Percentiles rank a stretch among this genome's conserved stretches.
phyloP scores from a whole-genome alignment of 2,329 filamentous ascomycete genomes.

The Fusarium liriodendri region DNA sequence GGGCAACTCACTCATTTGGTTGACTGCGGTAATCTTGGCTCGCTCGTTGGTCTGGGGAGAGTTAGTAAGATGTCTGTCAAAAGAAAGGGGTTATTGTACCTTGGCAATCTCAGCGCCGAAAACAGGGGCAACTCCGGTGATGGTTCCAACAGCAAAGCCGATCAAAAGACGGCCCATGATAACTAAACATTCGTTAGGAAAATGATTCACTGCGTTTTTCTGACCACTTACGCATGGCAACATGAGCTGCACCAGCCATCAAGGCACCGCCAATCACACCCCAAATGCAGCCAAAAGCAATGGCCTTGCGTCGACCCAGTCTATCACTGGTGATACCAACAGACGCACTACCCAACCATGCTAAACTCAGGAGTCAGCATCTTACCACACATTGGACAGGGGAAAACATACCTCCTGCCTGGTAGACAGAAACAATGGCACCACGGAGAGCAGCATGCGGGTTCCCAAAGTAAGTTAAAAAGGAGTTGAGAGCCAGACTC shows the following conservation, averaged over 20 bases:
- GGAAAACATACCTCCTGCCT: constrained; percentile 48
- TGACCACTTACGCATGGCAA: constrained; percentile 51
- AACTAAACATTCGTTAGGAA: constrained; percentile 36
- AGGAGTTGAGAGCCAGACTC: constrained; percentile 51
- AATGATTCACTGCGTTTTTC: too few species aligned
- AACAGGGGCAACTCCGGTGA: constrained; percentile 54
- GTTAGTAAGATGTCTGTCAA: background rate
- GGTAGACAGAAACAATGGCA: constrained; percentile 55
- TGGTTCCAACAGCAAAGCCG: constrained; percentile 54
- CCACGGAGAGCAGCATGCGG: constrained; percentile 50
- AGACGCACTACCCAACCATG: constrained; percentile 54
- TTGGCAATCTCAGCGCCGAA: constrained; percentile 56
- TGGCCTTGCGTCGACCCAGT: constrained; percentile 52
- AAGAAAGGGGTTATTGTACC: constrained; percentile 35
- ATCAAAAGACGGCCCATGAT: constrained; percentile 53
- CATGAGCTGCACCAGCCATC: constrained; percentile 55
- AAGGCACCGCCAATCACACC: constrained; percentile 52
- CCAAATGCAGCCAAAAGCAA: constrained; percentile 54
- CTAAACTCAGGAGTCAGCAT: constrained; percentile 30
- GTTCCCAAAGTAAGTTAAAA: constrained; percentile 49
- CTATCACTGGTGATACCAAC: constrained; percentile 53
- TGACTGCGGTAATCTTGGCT: constrained; percentile 53
- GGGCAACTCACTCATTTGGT: constrained; percentile 52
- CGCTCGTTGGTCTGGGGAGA: constrained; percentile 48
- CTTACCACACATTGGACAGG: rapidly evolving